These are phyloP conservation scores for Hypoxylon sp. DNA, from an alignment of 2,329 filamentous ascomycete genomes.

Conservation along the genomic window DNA sequence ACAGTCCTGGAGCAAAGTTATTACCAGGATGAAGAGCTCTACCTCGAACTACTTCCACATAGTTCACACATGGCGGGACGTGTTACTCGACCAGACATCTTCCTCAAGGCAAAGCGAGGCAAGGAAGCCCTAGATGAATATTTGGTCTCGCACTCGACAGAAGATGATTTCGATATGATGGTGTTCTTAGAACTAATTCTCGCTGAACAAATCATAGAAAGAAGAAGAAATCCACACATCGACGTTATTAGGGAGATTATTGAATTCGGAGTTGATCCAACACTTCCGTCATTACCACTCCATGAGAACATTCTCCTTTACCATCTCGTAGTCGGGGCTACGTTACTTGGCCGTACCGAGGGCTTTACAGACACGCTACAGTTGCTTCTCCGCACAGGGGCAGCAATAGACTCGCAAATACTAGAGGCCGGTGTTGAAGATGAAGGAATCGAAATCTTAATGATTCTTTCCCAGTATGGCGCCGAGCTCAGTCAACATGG, in stretches of 20 bases:
- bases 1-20: slow-evolving; percentile 28
- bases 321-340: no score
- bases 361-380: no score
- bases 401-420: slow-evolving; percentile 1
- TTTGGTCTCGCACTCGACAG: slow-evolving; percentile 9
- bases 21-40: slow-evolving; percentile 11
- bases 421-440: slow-evolving; percentile 13
- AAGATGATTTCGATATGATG: neutral
- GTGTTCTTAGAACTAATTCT: slow-evolving; percentile 34
- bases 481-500: slow-evolving; percentile 11
- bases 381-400: slow-evolving; percentile 9
- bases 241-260: slow-evolving; percentile 29
- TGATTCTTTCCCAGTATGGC: slow-evolving; percentile 10
- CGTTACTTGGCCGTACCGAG: no score
- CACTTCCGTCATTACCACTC: neutral
- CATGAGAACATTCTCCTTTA: slow-evolving; percentile 11
- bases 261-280: slow-evolving; percentile 29
- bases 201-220: slow-evolving; percentile 19
- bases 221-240: neutral
- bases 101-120: slow-evolving; percentile 27
- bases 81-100: slow-evolving; percentile 27
- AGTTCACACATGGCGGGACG: neutral
- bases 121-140: slow-evolving; percentile 13
- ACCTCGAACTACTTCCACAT: slow-evolving; percentile 11
- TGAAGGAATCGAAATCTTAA: slow-evolving; percentile 11